Evolutionary conservation across 208 protist species (phyloP), one percentile per base, ranked within the genome.

Genomic region (Leishmania tarentolae): DNA sequence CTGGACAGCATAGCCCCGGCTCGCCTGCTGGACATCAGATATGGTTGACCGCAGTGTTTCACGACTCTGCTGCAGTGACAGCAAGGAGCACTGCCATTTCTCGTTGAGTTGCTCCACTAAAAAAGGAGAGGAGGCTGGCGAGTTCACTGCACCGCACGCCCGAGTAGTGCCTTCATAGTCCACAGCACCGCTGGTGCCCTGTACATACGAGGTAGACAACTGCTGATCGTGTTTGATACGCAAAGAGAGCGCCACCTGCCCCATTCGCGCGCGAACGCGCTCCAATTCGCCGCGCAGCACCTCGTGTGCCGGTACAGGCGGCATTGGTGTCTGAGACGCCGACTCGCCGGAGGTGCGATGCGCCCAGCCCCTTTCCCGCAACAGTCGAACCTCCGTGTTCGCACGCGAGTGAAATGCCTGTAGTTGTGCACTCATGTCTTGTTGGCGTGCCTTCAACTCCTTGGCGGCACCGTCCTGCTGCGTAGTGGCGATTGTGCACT

Each of bases 11-110:
- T 74, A 82, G 13, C 72, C 42, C 31, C 31, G 61, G 44, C 68
- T 72, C 9, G 56, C 52, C 28, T 76, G 52, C 63, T 37, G 66
- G 53, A 86, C 53, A 35, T 86, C 82, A 5, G 57, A 73, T 28
- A 86, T 76, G 21, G 40, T 76, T 0, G 31, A 28, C 15, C 65
- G 72, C 7, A 86, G 68, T 19, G 46, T 21, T 53, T 79, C 74
- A 47, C 82, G 82, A 17, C 47, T 72, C 28, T 76, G 82, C 82
- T 82, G 77, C 59, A 86, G 28, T 2, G 63, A 74, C 52, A 76
- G 9, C 8, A 86, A 21, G 31, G 73, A 71, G 76, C 42, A 37
- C 17, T 79, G 61, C 76, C 76, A 79, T 31, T 24, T 31, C 44
- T 42, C 76, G 9, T n/a, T 71, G 9, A 77, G 15, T 42, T 68